phyloP scores from a whole-genome alignment of 139 green algal genomes.

The Chlamydomonas sphaeroides region DNA sequence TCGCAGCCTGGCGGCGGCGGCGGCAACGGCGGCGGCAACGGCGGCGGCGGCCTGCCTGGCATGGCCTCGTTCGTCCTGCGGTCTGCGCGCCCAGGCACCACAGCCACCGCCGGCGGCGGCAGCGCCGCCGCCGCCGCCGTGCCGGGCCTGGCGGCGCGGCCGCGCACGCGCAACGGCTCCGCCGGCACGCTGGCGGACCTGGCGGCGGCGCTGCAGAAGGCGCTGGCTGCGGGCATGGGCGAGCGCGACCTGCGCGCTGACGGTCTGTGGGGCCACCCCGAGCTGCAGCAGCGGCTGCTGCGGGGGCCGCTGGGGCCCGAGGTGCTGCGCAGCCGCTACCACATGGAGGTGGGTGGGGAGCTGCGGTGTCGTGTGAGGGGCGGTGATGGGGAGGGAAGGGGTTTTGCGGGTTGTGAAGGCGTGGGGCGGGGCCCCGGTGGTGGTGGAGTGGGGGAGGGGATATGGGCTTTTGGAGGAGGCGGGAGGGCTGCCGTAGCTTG shows the following conservation, averaged over 20 bases:
- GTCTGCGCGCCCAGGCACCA: neutral
- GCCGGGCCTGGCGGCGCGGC: neutral
- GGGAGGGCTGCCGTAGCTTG: too few species aligned
- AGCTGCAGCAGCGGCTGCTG: constrained; percentile 26
- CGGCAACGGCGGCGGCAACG: neutral
- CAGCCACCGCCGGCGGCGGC: neutral
- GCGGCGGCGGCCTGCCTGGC: neutral
- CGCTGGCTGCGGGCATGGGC: constrained; percentile 39
- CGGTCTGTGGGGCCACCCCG: constrained; percentile 1
- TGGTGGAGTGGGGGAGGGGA: too few species aligned
- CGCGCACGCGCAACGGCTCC: neutral
- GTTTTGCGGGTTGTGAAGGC: too few species aligned
- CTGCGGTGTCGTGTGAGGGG: too few species aligned
- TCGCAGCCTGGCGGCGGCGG: neutral
- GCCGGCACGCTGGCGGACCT: constrained; percentile 27
- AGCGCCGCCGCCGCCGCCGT: too few species aligned
- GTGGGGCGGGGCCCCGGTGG: too few species aligned
- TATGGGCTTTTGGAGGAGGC: too few species aligned
- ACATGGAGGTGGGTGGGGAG: constrained; percentile 33
- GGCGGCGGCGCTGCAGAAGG: constrained; percentile 18
- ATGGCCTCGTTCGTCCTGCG: neutral
- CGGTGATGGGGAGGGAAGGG: too few species aligned
- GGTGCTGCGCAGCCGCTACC: constrained; percentile 37
- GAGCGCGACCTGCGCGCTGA: constrained; percentile 52
- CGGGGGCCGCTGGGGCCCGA: constrained; percentile 50